Conservation (phyloP, 2,329 filamentous ascomycete species). For the Ceratocystis albifundus region DNA sequence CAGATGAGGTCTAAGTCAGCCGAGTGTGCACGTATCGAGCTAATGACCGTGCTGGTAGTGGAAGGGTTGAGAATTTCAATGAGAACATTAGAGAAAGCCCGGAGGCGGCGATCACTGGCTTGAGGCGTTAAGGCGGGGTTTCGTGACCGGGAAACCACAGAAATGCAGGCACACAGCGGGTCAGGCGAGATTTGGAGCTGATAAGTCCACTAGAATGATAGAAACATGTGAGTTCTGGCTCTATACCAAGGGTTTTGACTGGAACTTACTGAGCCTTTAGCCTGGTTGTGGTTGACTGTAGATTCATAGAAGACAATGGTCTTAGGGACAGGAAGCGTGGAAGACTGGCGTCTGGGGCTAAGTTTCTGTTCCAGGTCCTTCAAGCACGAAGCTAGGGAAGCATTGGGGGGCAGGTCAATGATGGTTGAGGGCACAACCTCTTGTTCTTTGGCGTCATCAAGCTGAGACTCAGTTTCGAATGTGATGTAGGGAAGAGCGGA, state of each 20-base stretch:
- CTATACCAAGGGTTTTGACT: background rate
- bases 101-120: constrained; percentile 24
- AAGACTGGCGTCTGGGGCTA: background rate
- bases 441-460: background rate
- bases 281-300: constrained; percentile 13
- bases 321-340: background rate
- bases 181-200: constrained; percentile 21
- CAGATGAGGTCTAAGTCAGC: constrained; percentile 37
- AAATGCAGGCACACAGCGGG: constrained; percentile 22
- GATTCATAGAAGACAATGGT: constrained; percentile 20
- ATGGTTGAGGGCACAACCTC: constrained; percentile 18
- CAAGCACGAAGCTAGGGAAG: constrained; percentile 7
- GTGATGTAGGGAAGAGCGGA: constrained; percentile 22
- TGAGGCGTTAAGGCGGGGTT: constrained; percentile 23
- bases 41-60: constrained; percentile 6
- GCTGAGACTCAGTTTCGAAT: constrained; percentile 22
- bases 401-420: constrained; percentile 17
- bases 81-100: constrained; percentile 25
- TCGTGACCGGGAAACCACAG: constrained; percentile 25
- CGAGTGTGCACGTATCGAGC: constrained; percentile 18
- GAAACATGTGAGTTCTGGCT: background rate
- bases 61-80: constrained; percentile 22
- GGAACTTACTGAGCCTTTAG: constrained; percentile 17
- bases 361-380: background rate
- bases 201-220: constrained; percentile 25